Evolutionary conservation across 139 green algal genomes (phyloP).

Genomic region (Nannochloris sp.): DNA sequence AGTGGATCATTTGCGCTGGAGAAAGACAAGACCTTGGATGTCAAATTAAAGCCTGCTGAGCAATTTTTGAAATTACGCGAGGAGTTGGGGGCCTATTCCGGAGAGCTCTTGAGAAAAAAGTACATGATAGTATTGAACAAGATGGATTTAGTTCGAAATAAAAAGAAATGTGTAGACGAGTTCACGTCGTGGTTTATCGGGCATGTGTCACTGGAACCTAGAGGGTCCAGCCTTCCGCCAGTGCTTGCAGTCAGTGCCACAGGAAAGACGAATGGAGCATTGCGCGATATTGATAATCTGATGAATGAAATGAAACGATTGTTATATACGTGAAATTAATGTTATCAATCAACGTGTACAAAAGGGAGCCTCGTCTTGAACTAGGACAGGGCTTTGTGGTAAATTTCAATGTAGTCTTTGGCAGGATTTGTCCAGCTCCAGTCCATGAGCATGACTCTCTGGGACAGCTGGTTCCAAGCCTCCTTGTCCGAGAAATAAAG

Average conservation of each 20-base stretch:
- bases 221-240: background rate
- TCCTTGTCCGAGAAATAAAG: conserved; percentile 68
- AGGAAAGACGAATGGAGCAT: background rate
- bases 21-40: conserved; percentile 1
- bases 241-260: background rate
- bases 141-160: conserved; percentile 26
- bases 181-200: background rate
- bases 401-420: conserved; percentile 95
- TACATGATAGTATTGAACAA: conserved; percentile 64
- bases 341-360: background rate
- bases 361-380: conserved; percentile 13
- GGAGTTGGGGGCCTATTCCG: conserved; percentile 44
- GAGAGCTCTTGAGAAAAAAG: conserved; percentile 18
- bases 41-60: conserved; percentile 15
- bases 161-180: background rate
- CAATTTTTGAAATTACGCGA: conserved; percentile 49
- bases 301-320: background rate
- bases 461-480: conserved; percentile 53
- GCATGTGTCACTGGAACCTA: background rate
- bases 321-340: background rate
- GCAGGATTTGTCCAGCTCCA: conserved; percentile 90
- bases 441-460: conserved; percentile 71
- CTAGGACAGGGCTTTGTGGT: conserved; percentile 63
- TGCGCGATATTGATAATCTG: background rate
- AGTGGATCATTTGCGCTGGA: background rate